Evolutionary conservation across 345 rosid species (phyloP).

Genomic region (Gossypium mustelinum): DNA sequence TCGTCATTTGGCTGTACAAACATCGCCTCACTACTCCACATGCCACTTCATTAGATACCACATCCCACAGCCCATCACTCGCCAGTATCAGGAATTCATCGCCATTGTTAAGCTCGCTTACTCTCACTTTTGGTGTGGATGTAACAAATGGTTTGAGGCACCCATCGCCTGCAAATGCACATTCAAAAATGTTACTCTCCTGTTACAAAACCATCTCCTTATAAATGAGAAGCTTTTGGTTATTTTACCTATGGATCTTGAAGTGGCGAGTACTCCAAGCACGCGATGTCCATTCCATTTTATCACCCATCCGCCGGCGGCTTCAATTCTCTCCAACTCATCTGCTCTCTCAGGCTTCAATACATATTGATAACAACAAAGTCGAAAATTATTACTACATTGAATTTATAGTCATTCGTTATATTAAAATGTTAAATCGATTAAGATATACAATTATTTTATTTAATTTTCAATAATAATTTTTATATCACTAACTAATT

Average conservation of each 20-base stretch:
- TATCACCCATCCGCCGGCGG: constrained; percentile 58
- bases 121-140: constrained; percentile 45
- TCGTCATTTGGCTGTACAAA: constrained; percentile 36
- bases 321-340: constrained; percentile 52
- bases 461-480: too few relatives aligned
- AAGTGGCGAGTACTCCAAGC: constrained; percentile 16
- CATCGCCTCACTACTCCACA: constrained; percentile 54
- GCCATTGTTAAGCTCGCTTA: constrained; percentile 27
- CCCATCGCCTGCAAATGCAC: constrained; percentile 40
- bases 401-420: too few relatives aligned
- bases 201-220: too few relatives aligned
- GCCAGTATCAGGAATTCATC: constrained; percentile 74
- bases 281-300: constrained; percentile 61
- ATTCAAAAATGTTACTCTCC: not conserved
- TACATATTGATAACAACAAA: not conserved
- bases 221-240: not conserved
- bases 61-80: constrained; percentile 78
- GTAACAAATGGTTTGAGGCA: constrained; percentile 53
- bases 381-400: too few relatives aligned
- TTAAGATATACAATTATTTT: too few relatives aligned
- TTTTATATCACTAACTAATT: too few relatives aligned
- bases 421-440: too few relatives aligned
- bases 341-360: constrained; percentile 61
- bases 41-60: constrained; percentile 55
- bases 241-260: constrained; percentile 60